Evolutionary conservation across 2,329 filamentous ascomycete species (phyloP), one percentile per base, ranked within the genome.

Genomic region (Ceratocystis papillata): DNA sequence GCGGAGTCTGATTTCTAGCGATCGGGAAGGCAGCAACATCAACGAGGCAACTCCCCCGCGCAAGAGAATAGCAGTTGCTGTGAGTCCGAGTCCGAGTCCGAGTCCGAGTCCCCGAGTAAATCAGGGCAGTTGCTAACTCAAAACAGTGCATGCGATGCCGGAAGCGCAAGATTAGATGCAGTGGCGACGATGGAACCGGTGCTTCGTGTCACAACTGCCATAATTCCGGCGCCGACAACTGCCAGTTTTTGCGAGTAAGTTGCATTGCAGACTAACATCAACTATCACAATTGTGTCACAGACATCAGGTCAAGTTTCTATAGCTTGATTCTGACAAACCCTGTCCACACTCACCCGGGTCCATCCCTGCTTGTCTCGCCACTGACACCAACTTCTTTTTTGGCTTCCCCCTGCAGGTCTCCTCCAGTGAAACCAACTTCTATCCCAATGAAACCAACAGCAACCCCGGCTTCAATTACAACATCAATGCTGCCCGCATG

Each of bases 81-180:
- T 85, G 76, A 76, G 82, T 75, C 22, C 61, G 44, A 30, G n/a
- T 48, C n/a, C 30, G 6, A 50, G 33, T 37, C 33, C 37, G 37
- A 41, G 37, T 41, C 37, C 37, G 37, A 41, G 37, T 41, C 12
- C 37, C 37, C 37, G 37, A 41, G 10, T 41, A 12, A 1, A 15
- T 41, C 15, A 46, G 22, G 53, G 25, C 53, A 57, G 53, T 57
- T 57, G 53, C 53, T 57, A 57, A 57, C 53, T 17, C n/a, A 4
- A 20, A 7, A 66, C 70, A 96, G 93, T 97, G 93, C 75, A 84
- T 85, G 45, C 85, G 93, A 70, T 97, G 93, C 76, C 85, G 93
- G 68, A 92, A 93, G 77, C 84, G 93, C 67, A 97, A 97, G 79
- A 97, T 97, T 71, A 87, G 90, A 71, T 97, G 93, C 77, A 96